Conservation (phyloP, 2,329 filamentous ascomycete genomes). For the Aschersonia sp. region DNA sequence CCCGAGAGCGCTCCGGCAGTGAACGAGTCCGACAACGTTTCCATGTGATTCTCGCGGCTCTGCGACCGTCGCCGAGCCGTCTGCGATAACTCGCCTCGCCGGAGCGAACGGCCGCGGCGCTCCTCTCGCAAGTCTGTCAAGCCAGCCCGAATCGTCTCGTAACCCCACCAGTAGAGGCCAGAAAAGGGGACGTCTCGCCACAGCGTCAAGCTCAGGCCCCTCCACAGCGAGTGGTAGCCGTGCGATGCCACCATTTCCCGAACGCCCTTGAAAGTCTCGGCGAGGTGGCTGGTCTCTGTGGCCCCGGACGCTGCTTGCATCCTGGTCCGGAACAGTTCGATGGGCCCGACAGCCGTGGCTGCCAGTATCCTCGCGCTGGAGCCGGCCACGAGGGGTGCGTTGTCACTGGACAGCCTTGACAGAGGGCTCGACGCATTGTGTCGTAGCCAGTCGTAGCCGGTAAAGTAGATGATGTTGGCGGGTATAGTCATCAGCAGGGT, state of each 20-base stretch:
- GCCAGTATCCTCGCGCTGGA: conserved; percentile 65
- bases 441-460: conserved; percentile 90
- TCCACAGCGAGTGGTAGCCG: conserved; percentile 76
- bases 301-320: conserved; percentile 62
- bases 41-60: conserved; percentile 53
- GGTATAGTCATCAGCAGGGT: conserved; percentile 90
- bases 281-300: conserved; percentile 53
- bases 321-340: conserved; percentile 87
- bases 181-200: conserved; percentile 98
- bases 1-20: conserved; percentile 73
- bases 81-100: conserved; percentile 20
- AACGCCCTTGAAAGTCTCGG: conserved; percentile 62
- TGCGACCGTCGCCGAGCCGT: conserved; percentile 39
- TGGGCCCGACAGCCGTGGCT: conserved; percentile 70
- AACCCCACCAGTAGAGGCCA: conserved; percentile 95
- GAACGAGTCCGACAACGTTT: conserved; percentile 81
- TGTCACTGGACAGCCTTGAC: conserved; percentile 47
- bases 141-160: conserved; percentile 64
- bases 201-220: conserved; percentile 76
- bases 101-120: conserved; percentile 24
- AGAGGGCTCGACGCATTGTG: conserved; percentile 61
- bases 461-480: conserved; percentile 96
- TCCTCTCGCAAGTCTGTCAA: conserved; percentile 55
- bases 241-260: conserved; percentile 62
- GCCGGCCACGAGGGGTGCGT: conserved; percentile 69